phyloP scores from a whole-genome alignment of 1,284 basidiomycete species.

The Pholiota adiposa region DNA sequence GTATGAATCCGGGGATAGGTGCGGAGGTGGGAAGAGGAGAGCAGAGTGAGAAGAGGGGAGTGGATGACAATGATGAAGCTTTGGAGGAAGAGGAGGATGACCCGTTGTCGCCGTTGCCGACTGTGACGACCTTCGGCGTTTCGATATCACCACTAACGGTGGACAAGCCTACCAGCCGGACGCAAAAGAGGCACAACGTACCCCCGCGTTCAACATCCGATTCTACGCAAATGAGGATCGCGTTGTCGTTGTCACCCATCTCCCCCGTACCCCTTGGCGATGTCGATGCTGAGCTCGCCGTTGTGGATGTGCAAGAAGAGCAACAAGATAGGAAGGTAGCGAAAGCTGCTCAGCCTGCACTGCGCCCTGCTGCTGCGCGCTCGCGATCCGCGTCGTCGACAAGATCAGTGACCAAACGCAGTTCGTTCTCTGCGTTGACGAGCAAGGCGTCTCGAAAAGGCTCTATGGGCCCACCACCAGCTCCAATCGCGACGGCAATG shows the following conservation, averaged over 20 bases:
- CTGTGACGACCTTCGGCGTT: neutral
- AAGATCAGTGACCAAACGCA: neutral
- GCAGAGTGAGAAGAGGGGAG: neutral
- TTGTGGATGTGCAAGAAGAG: neutral
- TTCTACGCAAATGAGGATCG: conserved; percentile 11
- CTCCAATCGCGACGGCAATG: neutral
- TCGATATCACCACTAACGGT: neutral
- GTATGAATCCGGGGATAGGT: neutral
- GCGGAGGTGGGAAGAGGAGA: neutral
- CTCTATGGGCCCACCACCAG: neutral
- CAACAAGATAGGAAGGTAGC: neutral
- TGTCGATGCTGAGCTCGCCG: neutral
- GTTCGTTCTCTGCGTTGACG: neutral
- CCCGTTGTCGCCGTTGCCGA: conserved; percentile 6
- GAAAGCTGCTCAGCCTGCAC: neutral
- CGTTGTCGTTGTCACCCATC: conserved; percentile 5
- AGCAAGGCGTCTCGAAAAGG: neutral
- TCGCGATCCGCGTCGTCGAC: neutral
- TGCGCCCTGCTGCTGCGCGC: neutral
- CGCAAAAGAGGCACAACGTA: conserved; percentile 1
- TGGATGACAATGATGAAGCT: neutral
- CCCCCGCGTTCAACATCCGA: conserved; percentile 4
- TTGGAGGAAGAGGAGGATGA: conserved; percentile 10
- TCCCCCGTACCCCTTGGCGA: conserved; percentile 6
- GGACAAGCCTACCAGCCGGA: neutral